Percentiles rank a stretch among this genome's conserved stretches.
phyloP scores from a whole-genome alignment of 2,329 filamentous ascomycete genomes.

The Dendrostoma leiphaemia region DNA sequence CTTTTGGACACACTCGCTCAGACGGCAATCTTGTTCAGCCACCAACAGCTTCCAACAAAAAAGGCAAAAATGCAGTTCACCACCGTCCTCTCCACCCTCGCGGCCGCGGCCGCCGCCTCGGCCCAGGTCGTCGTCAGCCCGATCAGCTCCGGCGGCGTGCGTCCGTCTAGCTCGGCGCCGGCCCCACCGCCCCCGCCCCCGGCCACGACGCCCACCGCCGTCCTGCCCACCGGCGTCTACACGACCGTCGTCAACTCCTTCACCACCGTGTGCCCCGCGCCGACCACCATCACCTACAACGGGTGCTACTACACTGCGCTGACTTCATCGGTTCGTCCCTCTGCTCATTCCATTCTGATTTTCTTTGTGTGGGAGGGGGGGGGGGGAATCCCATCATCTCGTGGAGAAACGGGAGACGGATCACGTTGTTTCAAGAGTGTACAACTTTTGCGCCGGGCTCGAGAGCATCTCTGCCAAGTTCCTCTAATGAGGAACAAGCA shows the following conservation, averaged over 20 bases:
- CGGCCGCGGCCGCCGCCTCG: conserved; percentile 24
- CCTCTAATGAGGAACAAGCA: no score
- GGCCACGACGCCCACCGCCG: background rate
- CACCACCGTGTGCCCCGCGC: conserved; percentile 43
- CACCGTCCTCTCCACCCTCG: conserved; percentile 24
- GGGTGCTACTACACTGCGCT: conserved; percentile 53
- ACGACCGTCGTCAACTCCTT: conserved; percentile 34
- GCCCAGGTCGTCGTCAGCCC: conserved; percentile 19
- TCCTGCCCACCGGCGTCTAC: background rate
- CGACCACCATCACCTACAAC: conserved; percentile 51
- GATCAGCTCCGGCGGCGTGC: conserved; percentile 25
- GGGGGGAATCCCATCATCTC: no score
- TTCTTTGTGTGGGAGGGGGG: no score
- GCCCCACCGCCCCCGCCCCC: background rate
- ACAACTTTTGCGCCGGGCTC: no score
- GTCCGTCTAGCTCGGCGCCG: conserved; percentile 20
- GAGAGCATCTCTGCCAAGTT: no score
- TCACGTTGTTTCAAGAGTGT: no score
- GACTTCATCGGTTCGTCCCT: conserved; percentile 52
- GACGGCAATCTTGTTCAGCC: background rate
- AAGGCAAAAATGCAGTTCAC: conserved; percentile 30
- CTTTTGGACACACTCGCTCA: no score
- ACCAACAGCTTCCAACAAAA: conserved; percentile 10
- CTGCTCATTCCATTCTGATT: no score
- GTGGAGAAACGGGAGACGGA: no score